A percentile compares a stretch with the other conserved stretches of the same genome.
These are phyloP conservation scores for Mycothermus thermophilus DNA, from an alignment of 495 filamentous ascomycete genomes.

Conservation along the genomic window DNA sequence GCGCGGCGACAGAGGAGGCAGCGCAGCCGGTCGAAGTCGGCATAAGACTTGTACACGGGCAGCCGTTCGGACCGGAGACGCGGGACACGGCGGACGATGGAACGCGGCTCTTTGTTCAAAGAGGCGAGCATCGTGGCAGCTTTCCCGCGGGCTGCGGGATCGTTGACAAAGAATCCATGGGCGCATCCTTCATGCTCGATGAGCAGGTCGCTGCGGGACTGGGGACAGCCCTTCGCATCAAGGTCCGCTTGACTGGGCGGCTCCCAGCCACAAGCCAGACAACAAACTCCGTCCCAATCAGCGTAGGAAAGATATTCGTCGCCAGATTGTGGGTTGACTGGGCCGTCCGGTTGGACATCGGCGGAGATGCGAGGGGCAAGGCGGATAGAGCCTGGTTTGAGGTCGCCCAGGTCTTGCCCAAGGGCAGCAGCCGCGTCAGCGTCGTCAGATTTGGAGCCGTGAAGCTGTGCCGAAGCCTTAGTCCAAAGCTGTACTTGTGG, in stretches of 20 bases:
- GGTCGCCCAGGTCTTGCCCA: conserved; percentile 9
- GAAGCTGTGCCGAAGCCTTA: conserved; percentile 72
- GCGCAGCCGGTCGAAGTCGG: conserved; percentile 53
- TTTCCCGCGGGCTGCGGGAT: conserved; percentile 18
- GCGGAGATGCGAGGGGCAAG: background rate
- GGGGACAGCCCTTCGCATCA: conserved; percentile 8
- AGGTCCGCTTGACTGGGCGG: conserved; percentile 12
- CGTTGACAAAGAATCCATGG: conserved; percentile 17
- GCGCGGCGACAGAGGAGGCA: conserved; percentile 66
- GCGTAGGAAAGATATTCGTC: conserved; percentile 21
- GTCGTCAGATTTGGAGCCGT: conserved; percentile 33
- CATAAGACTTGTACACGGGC: conserved; percentile 41
- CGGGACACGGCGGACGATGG: conserved; percentile 16
- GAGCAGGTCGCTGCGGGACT: conserved; percentile 15
- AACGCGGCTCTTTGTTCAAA: conserved; percentile 12
- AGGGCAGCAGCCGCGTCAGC: conserved; percentile 1
- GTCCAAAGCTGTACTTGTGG: conserved; percentile 79
- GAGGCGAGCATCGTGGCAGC: conserved; percentile 20
- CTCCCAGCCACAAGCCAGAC: conserved; percentile 21
- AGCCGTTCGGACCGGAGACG: conserved; percentile 13
- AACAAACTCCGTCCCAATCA: conserved; percentile 21
- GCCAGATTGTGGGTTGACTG: conserved; percentile 10
- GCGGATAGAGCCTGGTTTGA: no score
- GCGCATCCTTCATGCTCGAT: conserved; percentile 19
- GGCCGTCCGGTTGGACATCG: conserved; percentile 10